Percentiles rank a stretch among this genome's conserved stretches.
Evolutionary conservation across 371 early-diverging fungal species (phyloP).

Genomic region (Mycotypha africana): DNA sequence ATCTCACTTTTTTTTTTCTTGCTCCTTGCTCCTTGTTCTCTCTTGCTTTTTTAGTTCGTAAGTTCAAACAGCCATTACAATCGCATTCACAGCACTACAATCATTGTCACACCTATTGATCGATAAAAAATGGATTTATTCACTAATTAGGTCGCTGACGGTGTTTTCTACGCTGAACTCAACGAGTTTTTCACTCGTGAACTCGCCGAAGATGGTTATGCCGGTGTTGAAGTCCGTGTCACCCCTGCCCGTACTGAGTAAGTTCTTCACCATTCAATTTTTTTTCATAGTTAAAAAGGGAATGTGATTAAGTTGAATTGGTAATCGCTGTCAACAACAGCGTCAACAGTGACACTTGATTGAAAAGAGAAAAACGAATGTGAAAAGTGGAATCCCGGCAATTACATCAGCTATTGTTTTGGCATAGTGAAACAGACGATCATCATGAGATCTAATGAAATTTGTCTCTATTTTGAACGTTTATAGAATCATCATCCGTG

Average conservation of each 20-base stretch:
- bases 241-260: constrained; percentile 96
- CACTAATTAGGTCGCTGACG: constrained; percentile 76
- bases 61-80: constrained; percentile 16
- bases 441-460: too few species aligned
- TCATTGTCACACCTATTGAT: background rate
- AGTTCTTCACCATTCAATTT: background rate
- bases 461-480: too few species aligned
- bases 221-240: constrained; percentile 98
- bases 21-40: too few species aligned
- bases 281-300: too few species aligned
- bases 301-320: too few species aligned
- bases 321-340: background rate
- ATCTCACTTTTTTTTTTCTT: background rate
- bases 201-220: constrained; percentile 84
- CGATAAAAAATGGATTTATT: background rate
- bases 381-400: too few species aligned
- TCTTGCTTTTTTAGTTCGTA: constrained; percentile 31
- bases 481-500: constrained; percentile 93
- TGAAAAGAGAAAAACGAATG: too few species aligned
- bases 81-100: background rate
- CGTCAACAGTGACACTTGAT: too few species aligned
- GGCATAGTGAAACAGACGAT: too few species aligned
- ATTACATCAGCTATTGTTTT: too few species aligned
- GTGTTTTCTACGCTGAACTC: constrained; percentile 99
- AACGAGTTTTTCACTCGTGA: constrained; percentile 97